Percentiles rank a stretch among this genome's conserved stretches.
Conservation (phyloP, 2,329 filamentous ascomycete species). For the Epichloe sp. region DNA sequence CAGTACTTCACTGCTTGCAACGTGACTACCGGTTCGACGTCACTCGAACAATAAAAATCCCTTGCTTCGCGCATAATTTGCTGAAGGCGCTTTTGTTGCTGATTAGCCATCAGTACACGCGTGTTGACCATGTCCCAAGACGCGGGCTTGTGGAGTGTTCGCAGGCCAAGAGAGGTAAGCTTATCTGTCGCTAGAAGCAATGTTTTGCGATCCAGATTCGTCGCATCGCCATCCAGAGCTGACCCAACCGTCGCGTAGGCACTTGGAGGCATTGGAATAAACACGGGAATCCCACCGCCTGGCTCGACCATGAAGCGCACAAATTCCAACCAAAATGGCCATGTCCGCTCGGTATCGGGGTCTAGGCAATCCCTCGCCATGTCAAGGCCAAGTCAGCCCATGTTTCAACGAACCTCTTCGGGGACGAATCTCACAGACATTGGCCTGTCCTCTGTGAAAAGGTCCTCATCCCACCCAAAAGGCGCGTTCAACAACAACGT, state of each 20-base stretch:
- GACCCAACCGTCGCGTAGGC: slow-evolving; percentile 42
- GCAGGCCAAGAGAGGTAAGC: slow-evolving; percentile 77
- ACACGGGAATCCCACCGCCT: slow-evolving; percentile 78
- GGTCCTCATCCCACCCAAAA: slow-evolving; percentile 71
- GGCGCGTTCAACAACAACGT: slow-evolving; percentile 18
- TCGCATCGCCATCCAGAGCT: slow-evolving; percentile 8
- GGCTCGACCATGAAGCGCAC: slow-evolving; percentile 89
- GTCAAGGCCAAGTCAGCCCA: slow-evolving; percentile 69
- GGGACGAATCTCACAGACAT: slow-evolving; percentile 68
- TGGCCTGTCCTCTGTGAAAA: slow-evolving; percentile 72
- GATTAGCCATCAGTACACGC: neutral
- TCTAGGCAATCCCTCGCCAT: slow-evolving; percentile 78
- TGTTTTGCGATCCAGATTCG: neutral
- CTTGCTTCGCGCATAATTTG: neutral
- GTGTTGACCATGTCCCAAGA: slow-evolving; percentile 63
- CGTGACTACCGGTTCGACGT: slow-evolving; percentile 1
- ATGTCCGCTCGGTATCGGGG: slow-evolving; percentile 71
- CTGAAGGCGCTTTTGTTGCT: neutral
- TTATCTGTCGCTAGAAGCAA: slow-evolving; percentile 3
- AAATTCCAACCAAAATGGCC: slow-evolving; percentile 57
- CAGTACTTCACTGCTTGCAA: neutral
- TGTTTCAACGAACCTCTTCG: slow-evolving; percentile 75
- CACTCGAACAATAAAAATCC: neutral
- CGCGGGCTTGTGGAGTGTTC: slow-evolving; percentile 78
- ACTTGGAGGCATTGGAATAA: slow-evolving; percentile 69